Evolutionary conservation across 2,329 filamentous ascomycete species (phyloP).

Genomic region (Colletotrichum somersetense): DNA sequence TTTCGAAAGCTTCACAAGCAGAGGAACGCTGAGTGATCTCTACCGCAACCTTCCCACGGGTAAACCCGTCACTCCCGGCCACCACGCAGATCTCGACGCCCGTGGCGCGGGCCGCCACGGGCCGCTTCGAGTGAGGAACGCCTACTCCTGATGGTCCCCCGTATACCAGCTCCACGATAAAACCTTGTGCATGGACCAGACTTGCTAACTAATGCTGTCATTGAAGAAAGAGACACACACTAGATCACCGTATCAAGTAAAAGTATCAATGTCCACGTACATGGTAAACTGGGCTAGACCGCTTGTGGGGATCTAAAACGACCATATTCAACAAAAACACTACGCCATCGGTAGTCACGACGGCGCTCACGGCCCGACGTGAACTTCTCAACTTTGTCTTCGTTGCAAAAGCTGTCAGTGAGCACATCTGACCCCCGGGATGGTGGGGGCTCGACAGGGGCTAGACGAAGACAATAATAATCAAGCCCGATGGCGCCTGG

Average conservation of each 20-base stretch:
- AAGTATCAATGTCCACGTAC: no score
- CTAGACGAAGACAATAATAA: conserved; percentile 2
- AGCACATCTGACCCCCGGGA: conserved; percentile 5
- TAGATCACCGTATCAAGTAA: no score
- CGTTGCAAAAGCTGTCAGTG: conserved; percentile 1
- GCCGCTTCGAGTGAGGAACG: no score
- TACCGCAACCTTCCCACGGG: not conserved
- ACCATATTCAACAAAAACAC: no score
- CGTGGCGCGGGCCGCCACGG: not conserved
- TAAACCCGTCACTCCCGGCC: not conserved
- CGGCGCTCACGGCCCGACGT: not conserved
- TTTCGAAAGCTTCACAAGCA: no score
- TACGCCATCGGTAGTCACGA: no score
- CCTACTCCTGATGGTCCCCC: not conserved
- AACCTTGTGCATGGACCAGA: not conserved
- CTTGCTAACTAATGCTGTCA: not conserved
- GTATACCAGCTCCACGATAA: not conserved
- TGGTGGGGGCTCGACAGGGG: not conserved
- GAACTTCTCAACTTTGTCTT: not conserved
- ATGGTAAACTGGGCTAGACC: no score
- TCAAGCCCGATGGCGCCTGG: conserved; percentile 12
- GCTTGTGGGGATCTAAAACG: no score
- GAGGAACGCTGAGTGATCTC: no score
- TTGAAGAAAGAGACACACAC: not conserved
- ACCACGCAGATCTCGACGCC: conserved; percentile 6